These are phyloP conservation scores for Gynostemma pentaphyllum DNA, from an alignment of 306 rosid genomes.

Conservation along the genomic window DNA sequence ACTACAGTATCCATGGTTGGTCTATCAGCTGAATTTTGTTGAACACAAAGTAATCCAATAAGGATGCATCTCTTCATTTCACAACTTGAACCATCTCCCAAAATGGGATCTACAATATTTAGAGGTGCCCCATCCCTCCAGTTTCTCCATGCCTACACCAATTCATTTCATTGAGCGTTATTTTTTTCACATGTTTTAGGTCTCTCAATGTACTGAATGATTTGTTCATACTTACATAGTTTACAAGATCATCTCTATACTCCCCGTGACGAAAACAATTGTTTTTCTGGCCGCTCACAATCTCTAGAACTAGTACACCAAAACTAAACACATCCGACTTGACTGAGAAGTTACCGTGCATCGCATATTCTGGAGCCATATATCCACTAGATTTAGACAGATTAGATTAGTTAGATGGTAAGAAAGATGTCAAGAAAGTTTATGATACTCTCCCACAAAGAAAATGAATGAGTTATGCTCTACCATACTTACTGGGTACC, in stretches of 20 bases:
- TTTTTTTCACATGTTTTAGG: not conserved
- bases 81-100: conserved; percentile 8
- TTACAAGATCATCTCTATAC: not conserved
- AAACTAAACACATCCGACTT: conserved; percentile 24
- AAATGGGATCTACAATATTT: conserved; percentile 21
- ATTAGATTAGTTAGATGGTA: not conserved
- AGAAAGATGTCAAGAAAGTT: not conserved
- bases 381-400: conserved; percentile 10
- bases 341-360: conserved; percentile 7
- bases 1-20: conserved; percentile 41
- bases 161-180: not conserved
- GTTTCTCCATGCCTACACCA: conserved; percentile 31
- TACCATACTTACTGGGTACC: conserved; percentile 16
- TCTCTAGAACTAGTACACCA: conserved; percentile 21
- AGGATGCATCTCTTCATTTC: conserved; percentile 42
- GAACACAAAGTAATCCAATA: conserved; percentile 39
- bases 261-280: not conserved
- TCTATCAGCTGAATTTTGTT: conserved; percentile 29
- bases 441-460: not conserved
- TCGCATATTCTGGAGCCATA: conserved; percentile 26
- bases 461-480: not conserved
- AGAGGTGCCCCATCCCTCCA: conserved; percentile 19
- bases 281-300: conserved; percentile 8
- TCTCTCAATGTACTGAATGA: not conserved
- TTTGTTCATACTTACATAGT: conserved; percentile 6